Base-by-base conservation (phyloP, 306 rosid genomes). In the Oemleria cerasiformis region DNA sequence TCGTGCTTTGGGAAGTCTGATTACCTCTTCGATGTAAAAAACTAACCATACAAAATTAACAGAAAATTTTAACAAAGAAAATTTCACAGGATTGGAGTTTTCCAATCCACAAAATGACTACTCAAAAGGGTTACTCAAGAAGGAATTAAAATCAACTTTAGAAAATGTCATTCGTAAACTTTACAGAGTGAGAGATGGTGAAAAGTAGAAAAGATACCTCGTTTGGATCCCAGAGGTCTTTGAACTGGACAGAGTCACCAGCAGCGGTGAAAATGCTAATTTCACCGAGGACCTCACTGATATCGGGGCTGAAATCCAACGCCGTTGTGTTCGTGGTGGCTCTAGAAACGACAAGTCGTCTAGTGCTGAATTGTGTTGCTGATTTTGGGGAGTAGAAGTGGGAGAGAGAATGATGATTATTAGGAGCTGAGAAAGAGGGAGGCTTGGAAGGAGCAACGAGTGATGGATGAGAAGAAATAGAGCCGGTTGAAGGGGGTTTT, bases 211-310 rank as follows among this genome's bases (percentile, higher is more conserved):
- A 14, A 17, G 3, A 55, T 7, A 90, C 97, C 90, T 91, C 78
- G 45, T 76, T 72, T 75, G 83, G 91, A 72, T 87, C 90, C 97
- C 90, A 87, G 39, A 90, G 93, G 63, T 87, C 82, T 71, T 80
- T 84, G 82, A 92, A 90, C 76, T 42, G 42, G 64, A 90, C 85
- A 36, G 86, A 78, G 7, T 90, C 88, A 40, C 96, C 97, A 5
- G 81, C 72, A 8, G 93, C 97, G 6, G 91, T 83, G 85, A 87
- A 88, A 64, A 92, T 76, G 40, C 40, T 71, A 71, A 82, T 83
- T 42, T 83, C 84, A 20, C 79, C 82, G 9, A 92, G 86, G 55
- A 56, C 70, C 17, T 90, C 87, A 0, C 78, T 76, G 63, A 79
- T 77, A 48, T 25, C 70, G 10, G 87, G 67, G 75, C 48, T 63